These are phyloP conservation scores for Coelastrella sp. DNA, from an alignment of 139 green algal species.

Conservation along the genomic window DNA sequence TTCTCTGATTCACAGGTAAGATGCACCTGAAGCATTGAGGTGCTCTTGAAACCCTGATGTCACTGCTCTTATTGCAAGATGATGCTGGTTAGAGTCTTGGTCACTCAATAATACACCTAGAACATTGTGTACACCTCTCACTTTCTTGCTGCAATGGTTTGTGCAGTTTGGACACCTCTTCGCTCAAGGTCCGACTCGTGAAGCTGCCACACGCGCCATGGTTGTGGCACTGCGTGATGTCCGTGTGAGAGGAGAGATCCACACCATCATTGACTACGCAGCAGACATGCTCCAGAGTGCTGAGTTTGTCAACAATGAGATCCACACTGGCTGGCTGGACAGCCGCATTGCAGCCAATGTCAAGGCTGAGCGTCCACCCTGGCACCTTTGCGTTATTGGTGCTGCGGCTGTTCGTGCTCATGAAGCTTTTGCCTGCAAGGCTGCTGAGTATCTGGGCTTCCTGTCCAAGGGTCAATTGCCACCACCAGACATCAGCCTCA, in stretches of 20 bases:
- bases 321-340: slow-evolving; percentile 98
- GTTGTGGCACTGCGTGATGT: slow-evolving; percentile 95
- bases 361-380: slow-evolving; percentile 77
- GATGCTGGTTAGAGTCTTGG: too few species aligned
- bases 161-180: slow-evolving; percentile 96
- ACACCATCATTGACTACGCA: slow-evolving; percentile 90
- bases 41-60: too few species aligned
- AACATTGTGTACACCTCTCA: too few species aligned
- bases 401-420: slow-evolving; percentile 33
- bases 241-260: slow-evolving; percentile 95
- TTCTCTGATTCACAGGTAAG: slow-evolving; percentile 96
- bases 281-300: slow-evolving; percentile 51
- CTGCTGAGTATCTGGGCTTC: slow-evolving; percentile 91
- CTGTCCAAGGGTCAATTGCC: slow-evolving; percentile 97
- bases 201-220: slow-evolving; percentile 90
- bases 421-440: slow-evolving; percentile 50
- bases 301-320: slow-evolving; percentile 82
- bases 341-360: slow-evolving; percentile 89
- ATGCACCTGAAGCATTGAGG: too few species aligned
- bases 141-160: too few species aligned
- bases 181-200: slow-evolving; percentile 85
- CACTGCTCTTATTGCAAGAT: too few species aligned
- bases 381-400: slow-evolving; percentile 94
- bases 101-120: too few species aligned
- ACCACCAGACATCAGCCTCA: slow-evolving; percentile 80